Percentiles rank a stretch among this genome's conserved stretches.
phyloP scores from a whole-genome alignment of 306 rosid species.

The Argentina anserina region DNA sequence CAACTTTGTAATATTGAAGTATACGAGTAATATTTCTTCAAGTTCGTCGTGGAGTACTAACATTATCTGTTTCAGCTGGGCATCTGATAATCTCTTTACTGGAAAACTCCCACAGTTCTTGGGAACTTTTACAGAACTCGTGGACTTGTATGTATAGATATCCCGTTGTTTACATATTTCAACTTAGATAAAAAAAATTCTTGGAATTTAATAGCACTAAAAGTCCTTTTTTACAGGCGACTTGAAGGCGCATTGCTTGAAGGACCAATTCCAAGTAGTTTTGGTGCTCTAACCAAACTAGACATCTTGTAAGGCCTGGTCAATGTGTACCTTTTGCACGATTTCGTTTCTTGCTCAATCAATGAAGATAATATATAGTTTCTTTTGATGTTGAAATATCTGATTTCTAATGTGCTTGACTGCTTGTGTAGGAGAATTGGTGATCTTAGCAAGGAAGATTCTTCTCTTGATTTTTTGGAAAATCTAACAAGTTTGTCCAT shows the following conservation, averaged over 20 bases:
- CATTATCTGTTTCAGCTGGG: slow-evolving; percentile 31
- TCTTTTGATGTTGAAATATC: background rate
- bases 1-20: background rate
- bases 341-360: background rate
- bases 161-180: background rate
- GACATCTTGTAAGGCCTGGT: slow-evolving; percentile 27
- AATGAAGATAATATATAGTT: background rate
- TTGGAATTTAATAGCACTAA: background rate
- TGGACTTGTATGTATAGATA: slow-evolving; percentile 29
- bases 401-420: slow-evolving; percentile 1
- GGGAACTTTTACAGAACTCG: slow-evolving; percentile 30
- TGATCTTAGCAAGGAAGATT: slow-evolving; percentile 31
- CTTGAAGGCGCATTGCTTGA: slow-evolving; percentile 39
- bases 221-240: slow-evolving; percentile 26
- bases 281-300: slow-evolving; percentile 29
- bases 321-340: background rate
- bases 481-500: slow-evolving; percentile 33
- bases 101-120: slow-evolving; percentile 38
- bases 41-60: background rate
- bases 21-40: background rate
- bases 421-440: slow-evolving; percentile 32
- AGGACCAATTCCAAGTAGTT: slow-evolving; percentile 38
- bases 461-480: slow-evolving; percentile 31
- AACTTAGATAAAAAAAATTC: too few relatives aligned
- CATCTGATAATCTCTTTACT: slow-evolving; percentile 40